phyloP scores from a whole-genome alignment of 164 flowering plant species.

The Euptelea pleiosperma region DNA sequence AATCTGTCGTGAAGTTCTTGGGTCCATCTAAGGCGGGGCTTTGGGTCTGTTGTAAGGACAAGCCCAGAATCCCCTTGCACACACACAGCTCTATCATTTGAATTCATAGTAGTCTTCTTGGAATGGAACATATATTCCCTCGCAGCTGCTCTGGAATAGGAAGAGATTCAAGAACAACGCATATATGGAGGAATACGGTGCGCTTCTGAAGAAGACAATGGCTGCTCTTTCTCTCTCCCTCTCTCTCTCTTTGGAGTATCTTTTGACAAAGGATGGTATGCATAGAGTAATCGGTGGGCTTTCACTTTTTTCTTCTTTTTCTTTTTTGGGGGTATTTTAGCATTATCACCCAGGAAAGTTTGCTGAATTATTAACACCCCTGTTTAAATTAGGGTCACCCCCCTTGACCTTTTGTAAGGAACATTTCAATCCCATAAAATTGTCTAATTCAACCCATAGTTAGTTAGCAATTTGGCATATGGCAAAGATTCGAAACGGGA shows the following conservation, averaged over 20 bases:
- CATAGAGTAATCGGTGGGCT: no score
- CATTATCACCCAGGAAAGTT: no score
- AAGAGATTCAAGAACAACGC: conserved; percentile 78
- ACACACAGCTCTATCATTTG: conserved; percentile 70
- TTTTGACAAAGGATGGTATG: no score
- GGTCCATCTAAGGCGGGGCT: conserved; percentile 98
- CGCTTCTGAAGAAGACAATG: conserved; percentile 46
- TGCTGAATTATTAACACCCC: no score
- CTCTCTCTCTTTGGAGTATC: conserved; percentile 22
- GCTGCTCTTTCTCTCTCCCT: conserved; percentile 12
- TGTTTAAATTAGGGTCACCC: no score
- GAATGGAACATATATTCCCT: conserved; percentile 89
- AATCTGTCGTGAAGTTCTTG: conserved; percentile 97
- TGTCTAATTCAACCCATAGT: no score
- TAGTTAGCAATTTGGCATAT: no score
- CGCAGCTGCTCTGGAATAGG: conserved; percentile 25
- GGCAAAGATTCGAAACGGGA: no score
- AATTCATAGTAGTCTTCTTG: conserved; percentile 86
- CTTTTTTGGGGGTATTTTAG: conserved; percentile 18
- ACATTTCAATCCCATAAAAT: no score
- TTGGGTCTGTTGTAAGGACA: conserved; percentile 98
- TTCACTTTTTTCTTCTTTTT: conserved; percentile 8
- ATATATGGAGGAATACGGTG: conserved; percentile 65
- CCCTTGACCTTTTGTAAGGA: no score
- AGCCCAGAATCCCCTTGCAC: conserved; percentile 95